Evolutionary conservation across 768 basidiomycete genomes (phyloP), one percentile per base, ranked within the genome.

Genomic region (Pisolithus sp.): DNA sequence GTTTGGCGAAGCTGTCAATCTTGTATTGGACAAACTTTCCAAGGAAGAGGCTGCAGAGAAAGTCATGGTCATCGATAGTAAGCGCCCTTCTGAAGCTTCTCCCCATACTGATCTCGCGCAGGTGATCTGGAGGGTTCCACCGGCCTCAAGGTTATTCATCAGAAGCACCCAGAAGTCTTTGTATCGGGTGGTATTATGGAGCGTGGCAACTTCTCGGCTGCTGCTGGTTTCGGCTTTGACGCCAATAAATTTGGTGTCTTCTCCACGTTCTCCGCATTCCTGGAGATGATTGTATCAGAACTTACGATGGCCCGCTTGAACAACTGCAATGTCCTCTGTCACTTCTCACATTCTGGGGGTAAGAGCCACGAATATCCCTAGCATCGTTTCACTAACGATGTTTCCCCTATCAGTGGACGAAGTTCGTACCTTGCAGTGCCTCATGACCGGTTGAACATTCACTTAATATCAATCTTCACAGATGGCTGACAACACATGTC

Each of bases 231-330:
- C 63, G 91, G 91, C 39, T 92, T 90, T 62, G 85, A 82, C 36
- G 67, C 77, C 21, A 78, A 90, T 61, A 91, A 90, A 68, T 87
- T 85, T 53, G 90, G 91, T 54, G 87, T 91, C 51, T 90, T 90
- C 73, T 89, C 89, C 23, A 93, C 91, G 4, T 93, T 93, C 72
- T 88, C 86, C 46, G 90, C 91, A 4, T 93, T 93, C 77, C 75
- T 91, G 52, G 91, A 93, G 77, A 93, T 93, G 91, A 75, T 88
- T 46, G 68, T 93, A 49, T 91, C 89, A 5, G 91, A 93, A 67
- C 72, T 92, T 48, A 93, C 91, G 10, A 93, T 93, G 91, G 91
- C 91, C n/a, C 80, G 91, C 49, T 68, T 93, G 65, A 93, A 93
- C 68, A 77, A 86, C 59, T 88, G 87, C 74, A 93, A 93, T 62